Evolutionary conservation across 495 filamentous ascomycete genomes (phyloP).

Genomic region (Neurospora sp.): DNA sequence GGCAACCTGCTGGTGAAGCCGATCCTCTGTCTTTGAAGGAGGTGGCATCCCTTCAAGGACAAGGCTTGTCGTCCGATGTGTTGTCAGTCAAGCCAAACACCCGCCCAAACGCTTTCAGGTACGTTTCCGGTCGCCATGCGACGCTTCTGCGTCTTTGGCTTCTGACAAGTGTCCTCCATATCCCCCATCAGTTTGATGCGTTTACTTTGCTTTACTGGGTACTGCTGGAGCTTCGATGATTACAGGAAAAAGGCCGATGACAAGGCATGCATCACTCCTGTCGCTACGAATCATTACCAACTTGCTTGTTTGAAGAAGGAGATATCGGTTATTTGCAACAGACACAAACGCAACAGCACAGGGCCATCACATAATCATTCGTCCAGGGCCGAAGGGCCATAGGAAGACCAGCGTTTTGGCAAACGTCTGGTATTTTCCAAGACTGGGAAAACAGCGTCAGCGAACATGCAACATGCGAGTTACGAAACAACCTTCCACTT

Average conservation of each 20-base stretch:
- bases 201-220: background rate
- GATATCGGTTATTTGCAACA: background rate
- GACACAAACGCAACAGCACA: background rate
- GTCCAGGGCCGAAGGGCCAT: background rate
- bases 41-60: background rate
- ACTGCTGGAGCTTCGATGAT: background rate
- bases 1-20: background rate
- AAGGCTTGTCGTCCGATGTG: background rate
- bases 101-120: background rate
- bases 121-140: background rate
- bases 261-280: background rate
- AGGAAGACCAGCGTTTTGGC: background rate
- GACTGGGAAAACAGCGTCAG: background rate
- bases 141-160: background rate
- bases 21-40: background rate
- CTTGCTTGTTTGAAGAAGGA: background rate
- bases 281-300: background rate
- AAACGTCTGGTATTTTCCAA: background rate
- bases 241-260: background rate
- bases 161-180: background rate
- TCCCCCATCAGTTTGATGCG: background rate
- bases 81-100: background rate
- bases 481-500: background rate
- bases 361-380: background rate
- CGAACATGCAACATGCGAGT: background rate